Percentiles rank a stretch among this genome's conserved stretches.
phyloP scores from a whole-genome alignment of 768 basidiomycete species.

The Fibroporia radiculosa region DNA sequence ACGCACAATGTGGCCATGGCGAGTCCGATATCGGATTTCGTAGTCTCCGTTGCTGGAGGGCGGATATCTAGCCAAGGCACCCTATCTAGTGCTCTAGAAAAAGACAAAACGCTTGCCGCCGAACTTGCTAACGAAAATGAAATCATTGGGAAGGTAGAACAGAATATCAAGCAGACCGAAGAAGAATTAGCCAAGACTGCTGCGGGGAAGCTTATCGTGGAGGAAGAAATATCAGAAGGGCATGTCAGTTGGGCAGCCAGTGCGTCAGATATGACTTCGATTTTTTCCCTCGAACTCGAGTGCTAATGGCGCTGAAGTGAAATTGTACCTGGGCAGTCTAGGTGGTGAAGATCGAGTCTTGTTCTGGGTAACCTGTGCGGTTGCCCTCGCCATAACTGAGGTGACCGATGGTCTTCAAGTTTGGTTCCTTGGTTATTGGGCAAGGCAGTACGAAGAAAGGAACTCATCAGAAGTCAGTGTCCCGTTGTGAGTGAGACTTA shows the following conservation, averaged over 20 bases:
- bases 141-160: slow-evolving; percentile 13
- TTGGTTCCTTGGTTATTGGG: slow-evolving; percentile 31
- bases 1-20: slow-evolving; percentile 46
- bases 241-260: slow-evolving; percentile 29
- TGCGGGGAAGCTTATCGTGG: slow-evolving; percentile 27
- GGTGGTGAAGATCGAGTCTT: slow-evolving; percentile 16
- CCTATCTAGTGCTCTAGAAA: slow-evolving; percentile 36
- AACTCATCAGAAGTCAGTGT: slow-evolving; percentile 23
- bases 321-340: slow-evolving; percentile 22
- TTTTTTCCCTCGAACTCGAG: background rate
- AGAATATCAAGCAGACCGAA: slow-evolving; percentile 14
- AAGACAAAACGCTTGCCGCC: slow-evolving; percentile 26
- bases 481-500: slow-evolving; percentile 17
- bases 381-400: slow-evolving; percentile 8
- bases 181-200: slow-evolving; percentile 7
- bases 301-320: slow-evolving; percentile 15
- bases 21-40: slow-evolving; percentile 42
- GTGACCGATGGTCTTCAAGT: slow-evolving; percentile 17
- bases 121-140: slow-evolving; percentile 11
- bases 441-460: slow-evolving; percentile 24
- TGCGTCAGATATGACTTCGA: slow-evolving; percentile 18
- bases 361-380: slow-evolving; percentile 23
- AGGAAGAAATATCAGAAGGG: slow-evolving; percentile 30
- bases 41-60: slow-evolving; percentile 52
- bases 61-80: slow-evolving; percentile 39